phyloP scores from a whole-genome alignment of 2,329 filamentous ascomycete species.

The Cladosporium sp. region DNA sequence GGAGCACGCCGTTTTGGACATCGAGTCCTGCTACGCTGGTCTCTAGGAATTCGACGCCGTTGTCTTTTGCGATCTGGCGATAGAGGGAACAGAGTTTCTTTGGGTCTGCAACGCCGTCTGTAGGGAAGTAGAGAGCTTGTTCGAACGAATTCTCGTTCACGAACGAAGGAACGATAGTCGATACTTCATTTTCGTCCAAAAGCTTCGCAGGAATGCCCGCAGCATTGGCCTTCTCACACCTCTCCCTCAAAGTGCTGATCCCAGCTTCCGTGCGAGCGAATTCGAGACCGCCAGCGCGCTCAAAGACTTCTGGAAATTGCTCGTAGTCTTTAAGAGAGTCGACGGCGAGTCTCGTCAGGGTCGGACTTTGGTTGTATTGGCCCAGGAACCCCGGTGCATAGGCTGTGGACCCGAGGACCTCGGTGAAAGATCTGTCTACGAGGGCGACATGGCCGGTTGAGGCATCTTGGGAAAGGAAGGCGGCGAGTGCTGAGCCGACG shows the following conservation, averaged over 20 bases:
- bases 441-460: conserved; percentile 13
- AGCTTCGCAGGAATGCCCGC: neutral
- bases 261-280: conserved; percentile 10
- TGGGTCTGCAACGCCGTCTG: conserved; percentile 14
- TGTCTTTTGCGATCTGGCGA: neutral
- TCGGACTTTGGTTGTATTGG: conserved; percentile 32
- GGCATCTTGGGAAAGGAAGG: conserved; percentile 26
- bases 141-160: neutral
- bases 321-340: conserved; percentile 18
- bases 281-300: conserved; percentile 11
- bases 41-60: neutral
- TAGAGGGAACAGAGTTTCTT: conserved; percentile 5
- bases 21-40: neutral
- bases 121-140: conserved; percentile 9
- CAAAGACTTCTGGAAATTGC: neutral
- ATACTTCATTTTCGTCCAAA: neutral
- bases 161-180: neutral
- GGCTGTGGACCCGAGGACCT: conserved; percentile 30
- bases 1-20: neutral
- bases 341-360: conserved; percentile 30
- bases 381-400: conserved; percentile 35
- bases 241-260: neutral
- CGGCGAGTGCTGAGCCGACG: conserved; percentile 33
- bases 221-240: neutral
- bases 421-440: conserved; percentile 22